A percentile compares a stretch with the other conserved stretches of the same genome.
These are phyloP conservation scores for Akanthomyces uredinophilus DNA, from an alignment of 2,329 filamentous ascomycete genomes.

Conservation along the genomic window DNA sequence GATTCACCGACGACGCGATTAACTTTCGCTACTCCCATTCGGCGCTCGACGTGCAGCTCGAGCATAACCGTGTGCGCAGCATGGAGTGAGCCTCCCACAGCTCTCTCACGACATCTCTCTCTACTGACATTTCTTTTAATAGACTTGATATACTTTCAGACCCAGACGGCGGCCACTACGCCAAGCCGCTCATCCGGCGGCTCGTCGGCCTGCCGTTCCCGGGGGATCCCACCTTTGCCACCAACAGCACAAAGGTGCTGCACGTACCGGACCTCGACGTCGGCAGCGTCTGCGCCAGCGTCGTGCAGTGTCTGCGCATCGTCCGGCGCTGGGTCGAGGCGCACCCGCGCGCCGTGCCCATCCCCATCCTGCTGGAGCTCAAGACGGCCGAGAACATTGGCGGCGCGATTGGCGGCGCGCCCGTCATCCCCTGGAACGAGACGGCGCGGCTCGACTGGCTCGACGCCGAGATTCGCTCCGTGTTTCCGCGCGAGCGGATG, in stretches of 20 bases:
- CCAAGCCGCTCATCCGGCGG: conserved; percentile 37
- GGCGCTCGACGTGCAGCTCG: conserved; percentile 37
- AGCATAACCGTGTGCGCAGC: conserved; percentile 40
- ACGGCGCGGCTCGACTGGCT: conserved; percentile 35
- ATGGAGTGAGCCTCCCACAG: conserved; percentile 29
- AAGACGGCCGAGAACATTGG: conserved; percentile 31
- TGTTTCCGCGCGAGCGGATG: conserved; percentile 35
- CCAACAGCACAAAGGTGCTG: conserved; percentile 43
- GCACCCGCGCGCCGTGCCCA: conserved; percentile 39
- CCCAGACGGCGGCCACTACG: conserved; percentile 42
- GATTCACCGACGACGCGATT: conserved; percentile 30
- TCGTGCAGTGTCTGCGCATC: conserved; percentile 37
- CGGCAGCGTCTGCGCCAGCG: conserved; percentile 40
- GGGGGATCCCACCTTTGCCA: conserved; percentile 33
- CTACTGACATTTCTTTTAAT: background rate
- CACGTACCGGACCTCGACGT: conserved; percentile 47
- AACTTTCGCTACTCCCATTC: conserved; percentile 46
- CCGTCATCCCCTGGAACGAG: conserved; percentile 39
- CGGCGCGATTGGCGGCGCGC: conserved; percentile 27
- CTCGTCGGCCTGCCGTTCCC: conserved; percentile 34
- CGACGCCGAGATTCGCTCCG: conserved; percentile 41
- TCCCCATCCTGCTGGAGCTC: conserved; percentile 45
- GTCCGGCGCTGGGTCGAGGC: conserved; percentile 40
- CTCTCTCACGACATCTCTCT: background rate
- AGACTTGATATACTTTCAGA: conserved; percentile 43